phyloP scores from a whole-genome alignment of 2,329 filamentous ascomycete genomes.

The Trichoderma sp. region DNA sequence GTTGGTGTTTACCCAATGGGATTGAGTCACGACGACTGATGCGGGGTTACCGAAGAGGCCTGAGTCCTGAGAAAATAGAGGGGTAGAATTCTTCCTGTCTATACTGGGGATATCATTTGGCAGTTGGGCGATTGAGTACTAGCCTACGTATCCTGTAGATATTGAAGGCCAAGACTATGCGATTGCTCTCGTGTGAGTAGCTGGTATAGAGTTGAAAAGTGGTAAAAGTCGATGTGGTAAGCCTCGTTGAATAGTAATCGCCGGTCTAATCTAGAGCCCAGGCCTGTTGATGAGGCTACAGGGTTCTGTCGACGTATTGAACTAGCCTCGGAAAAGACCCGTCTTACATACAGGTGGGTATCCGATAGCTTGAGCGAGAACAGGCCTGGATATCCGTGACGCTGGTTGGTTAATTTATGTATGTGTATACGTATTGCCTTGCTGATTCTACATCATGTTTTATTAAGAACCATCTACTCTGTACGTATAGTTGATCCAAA shows the following conservation, averaged over 20 bases:
- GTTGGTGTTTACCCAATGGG: not conserved
- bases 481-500: not conserved
- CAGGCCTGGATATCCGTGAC: not conserved
- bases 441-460: conserved; percentile 4
- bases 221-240: not conserved
- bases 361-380: not conserved
- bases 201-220: not conserved
- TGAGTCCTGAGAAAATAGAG: not conserved
- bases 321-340: not conserved
- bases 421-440: not conserved
- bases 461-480: not conserved
- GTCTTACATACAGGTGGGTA: not conserved
- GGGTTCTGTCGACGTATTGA: not conserved
- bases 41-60: not conserved
- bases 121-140: not conserved
- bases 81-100: not conserved
- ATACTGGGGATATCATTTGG: not conserved
- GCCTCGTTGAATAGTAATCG: not conserved
- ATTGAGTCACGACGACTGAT: not conserved
- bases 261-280: not conserved
- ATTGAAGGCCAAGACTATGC: not conserved
- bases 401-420: not conserved
- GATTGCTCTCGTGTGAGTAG: not conserved
- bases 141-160: not conserved
- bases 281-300: not conserved